Percentiles rank a stretch among this genome's conserved stretches.
Evolutionary conservation across 2,329 filamentous ascomycete species (phyloP).

Genomic region (Scytalidium sp.): DNA sequence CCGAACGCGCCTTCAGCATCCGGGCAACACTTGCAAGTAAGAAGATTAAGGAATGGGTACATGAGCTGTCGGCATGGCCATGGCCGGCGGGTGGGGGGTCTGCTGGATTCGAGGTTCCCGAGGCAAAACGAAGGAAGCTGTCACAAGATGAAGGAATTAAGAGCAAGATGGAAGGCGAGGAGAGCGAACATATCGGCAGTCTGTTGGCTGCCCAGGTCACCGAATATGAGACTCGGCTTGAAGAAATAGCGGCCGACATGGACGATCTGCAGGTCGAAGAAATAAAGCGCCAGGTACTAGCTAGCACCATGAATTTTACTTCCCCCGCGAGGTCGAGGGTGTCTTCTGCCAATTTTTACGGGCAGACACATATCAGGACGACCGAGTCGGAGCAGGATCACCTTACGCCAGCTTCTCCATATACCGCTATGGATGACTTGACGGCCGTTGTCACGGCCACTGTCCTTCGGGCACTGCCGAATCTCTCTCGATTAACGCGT

Average conservation of each 20-base stretch:
- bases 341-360: slow-evolving; percentile 44
- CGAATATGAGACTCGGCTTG: slow-evolving; percentile 69
- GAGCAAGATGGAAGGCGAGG: slow-evolving; percentile 9
- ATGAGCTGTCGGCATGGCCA: slow-evolving; percentile 62
- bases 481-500: slow-evolving; percentile 68
- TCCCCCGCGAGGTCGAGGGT: slow-evolving; percentile 48
- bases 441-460: slow-evolving; percentile 89
- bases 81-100: slow-evolving; percentile 51
- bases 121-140: slow-evolving; percentile 37
- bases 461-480: slow-evolving; percentile 83
- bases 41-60: slow-evolving; percentile 69
- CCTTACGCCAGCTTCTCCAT: slow-evolving; percentile 39
- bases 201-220: slow-evolving; percentile 62
- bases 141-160: slow-evolving; percentile 17
- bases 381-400: slow-evolving; percentile 35
- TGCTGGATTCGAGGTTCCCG: slow-evolving; percentile 51
- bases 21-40: slow-evolving; percentile 68
- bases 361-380: slow-evolving; percentile 36
- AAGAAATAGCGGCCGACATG: slow-evolving; percentile 69
- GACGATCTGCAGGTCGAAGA: slow-evolving; percentile 75
- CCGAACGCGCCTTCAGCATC: slow-evolving; percentile 69
- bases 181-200: slow-evolving; percentile 49
- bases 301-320: slow-evolving; percentile 66
- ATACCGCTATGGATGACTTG: slow-evolving; percentile 80
- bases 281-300: slow-evolving; percentile 80